These are phyloP conservation scores for Dysphania ambrosioides DNA, from an alignment of 148 eudicot species.

Conservation along the genomic window DNA sequence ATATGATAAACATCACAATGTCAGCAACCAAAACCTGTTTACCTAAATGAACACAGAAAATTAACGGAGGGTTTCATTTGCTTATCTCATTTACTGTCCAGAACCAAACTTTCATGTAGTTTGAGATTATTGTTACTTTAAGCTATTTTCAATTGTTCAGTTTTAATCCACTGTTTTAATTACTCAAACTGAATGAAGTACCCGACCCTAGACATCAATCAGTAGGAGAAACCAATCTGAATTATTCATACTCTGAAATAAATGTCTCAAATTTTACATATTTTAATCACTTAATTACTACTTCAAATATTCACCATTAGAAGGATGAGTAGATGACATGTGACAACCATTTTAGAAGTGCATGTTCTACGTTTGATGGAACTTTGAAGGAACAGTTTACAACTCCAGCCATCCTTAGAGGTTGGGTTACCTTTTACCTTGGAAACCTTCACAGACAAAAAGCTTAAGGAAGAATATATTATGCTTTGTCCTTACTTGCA, in stretches of 20 bases:
- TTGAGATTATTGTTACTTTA: neutral
- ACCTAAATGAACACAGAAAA: neutral
- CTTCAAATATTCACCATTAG: neutral
- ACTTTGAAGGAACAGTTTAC: slow-evolving; percentile 17
- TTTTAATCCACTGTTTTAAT: neutral
- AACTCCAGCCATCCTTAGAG: neutral
- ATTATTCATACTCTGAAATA: neutral
- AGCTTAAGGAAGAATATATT: slow-evolving; percentile 16
- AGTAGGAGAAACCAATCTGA: neutral
- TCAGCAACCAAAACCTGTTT: neutral
- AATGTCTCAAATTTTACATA: too few species aligned
- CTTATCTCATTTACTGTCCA: neutral
- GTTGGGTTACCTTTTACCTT: slow-evolving; percentile 9
- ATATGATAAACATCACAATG: neutral
- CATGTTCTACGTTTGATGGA: slow-evolving; percentile 20
- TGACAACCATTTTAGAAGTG: slow-evolving; percentile 3
- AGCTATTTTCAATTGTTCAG: too few species aligned
- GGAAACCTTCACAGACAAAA: slow-evolving; percentile 16
- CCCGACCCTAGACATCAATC: too few species aligned
- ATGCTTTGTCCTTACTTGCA: slow-evolving; percentile 40
- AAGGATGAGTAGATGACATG: slow-evolving; percentile 15
- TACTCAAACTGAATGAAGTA: too few species aligned
- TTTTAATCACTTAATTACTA: too few species aligned
- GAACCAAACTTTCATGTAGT: neutral
- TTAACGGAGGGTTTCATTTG: neutral